Base-by-base conservation (phyloP, 305 asterid species). In the Fraxinus floribunda region DNA sequence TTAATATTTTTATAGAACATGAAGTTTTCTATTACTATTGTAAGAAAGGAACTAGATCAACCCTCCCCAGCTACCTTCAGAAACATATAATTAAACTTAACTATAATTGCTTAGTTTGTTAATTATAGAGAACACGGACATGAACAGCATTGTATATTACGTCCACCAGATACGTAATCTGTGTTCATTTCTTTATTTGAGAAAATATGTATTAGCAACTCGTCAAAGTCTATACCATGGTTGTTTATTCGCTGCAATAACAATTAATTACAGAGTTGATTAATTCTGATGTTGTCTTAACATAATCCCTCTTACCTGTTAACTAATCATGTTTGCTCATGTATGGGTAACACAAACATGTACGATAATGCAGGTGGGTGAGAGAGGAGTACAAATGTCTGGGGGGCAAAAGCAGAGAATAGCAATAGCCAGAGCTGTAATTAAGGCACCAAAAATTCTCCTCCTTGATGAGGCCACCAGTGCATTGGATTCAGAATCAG, bases 391-490 rank as follows among this genome's bases (percentile, higher is more conserved):
- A 41, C 99, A 96, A 75, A 91, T 96, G 93, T 96, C 99, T 0
- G 99, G 99, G 22, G 99, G 99, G 2, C 98, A 96, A 62, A 96
- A 96, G 83, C 99, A 96, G 86, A 91, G 98, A 79, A 91, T 96
- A 75, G 99, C 97, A 77, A 96, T 96, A 75, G 99, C 99, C 1
- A 90, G 99, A 86, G 99, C 99, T 46, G 84, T 91, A 73, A 92
- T 96, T 41, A 95, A 90, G 71, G 86, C 95, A 0, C 99, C 98
- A 2, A 93, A 91, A 84, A 92, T 96, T 38, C 98, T 96, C 81
- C 95, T 96, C 4, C 93, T 96, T 0, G 99, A 96, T 38, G 99
- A 96, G 88, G 98, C 99, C 81, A 96, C 99, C 0, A 96, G 99
- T 81, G 99, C 98, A 6, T 88, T 96, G 0, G 99, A 96, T 88